Evolutionary conservation across 2,329 filamentous ascomycete species (phyloP).

Genomic region (Scedosporium aurantiacum): DNA sequence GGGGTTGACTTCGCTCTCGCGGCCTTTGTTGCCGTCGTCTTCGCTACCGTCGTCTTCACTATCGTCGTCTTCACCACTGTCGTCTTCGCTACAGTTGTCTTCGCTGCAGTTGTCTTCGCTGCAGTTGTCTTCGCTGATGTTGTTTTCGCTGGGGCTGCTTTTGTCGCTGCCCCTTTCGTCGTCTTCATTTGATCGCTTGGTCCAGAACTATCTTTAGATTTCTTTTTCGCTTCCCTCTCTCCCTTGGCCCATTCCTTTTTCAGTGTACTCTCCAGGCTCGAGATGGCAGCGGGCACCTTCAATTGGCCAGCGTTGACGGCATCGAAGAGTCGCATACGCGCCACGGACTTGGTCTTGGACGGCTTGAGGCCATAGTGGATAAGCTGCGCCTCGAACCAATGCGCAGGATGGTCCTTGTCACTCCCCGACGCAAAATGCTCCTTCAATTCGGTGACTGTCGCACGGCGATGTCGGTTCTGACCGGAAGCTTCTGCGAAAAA

Average conservation of each 20-base stretch:
- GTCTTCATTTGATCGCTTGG: no score
- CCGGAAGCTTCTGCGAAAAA: slow-evolving; percentile 33
- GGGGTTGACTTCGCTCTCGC: slow-evolving; percentile 11
- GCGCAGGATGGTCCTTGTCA: slow-evolving; percentile 38
- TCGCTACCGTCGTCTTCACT: no score
- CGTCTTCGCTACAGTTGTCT: no score
- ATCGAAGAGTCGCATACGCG: slow-evolving; percentile 47
- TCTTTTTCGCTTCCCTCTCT: slow-evolving; percentile 31
- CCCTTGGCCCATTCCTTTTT: slow-evolving; percentile 40
- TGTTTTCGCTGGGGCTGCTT: no score
- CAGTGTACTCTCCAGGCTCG: slow-evolving; percentile 38
- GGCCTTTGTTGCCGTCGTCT: slow-evolving; percentile 22
- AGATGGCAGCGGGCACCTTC: slow-evolving; percentile 35
- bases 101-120: no score
- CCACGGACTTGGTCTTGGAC: slow-evolving; percentile 46
- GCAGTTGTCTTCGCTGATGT: no score
- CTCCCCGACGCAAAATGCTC: slow-evolving; percentile 26
- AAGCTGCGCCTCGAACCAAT: slow-evolving; percentile 53
- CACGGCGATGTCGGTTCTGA: slow-evolving; percentile 33
- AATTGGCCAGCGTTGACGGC: slow-evolving; percentile 38
- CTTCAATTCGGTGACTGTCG: slow-evolving; percentile 30
- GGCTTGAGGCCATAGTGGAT: slow-evolving; percentile 49
- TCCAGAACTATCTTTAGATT: slow-evolving; percentile 17
- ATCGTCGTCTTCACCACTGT: no score
- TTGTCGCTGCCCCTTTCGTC: no score